phyloP scores from a whole-genome alignment of 2,329 filamentous ascomycete genomes.

The Alternaria gaisen region DNA sequence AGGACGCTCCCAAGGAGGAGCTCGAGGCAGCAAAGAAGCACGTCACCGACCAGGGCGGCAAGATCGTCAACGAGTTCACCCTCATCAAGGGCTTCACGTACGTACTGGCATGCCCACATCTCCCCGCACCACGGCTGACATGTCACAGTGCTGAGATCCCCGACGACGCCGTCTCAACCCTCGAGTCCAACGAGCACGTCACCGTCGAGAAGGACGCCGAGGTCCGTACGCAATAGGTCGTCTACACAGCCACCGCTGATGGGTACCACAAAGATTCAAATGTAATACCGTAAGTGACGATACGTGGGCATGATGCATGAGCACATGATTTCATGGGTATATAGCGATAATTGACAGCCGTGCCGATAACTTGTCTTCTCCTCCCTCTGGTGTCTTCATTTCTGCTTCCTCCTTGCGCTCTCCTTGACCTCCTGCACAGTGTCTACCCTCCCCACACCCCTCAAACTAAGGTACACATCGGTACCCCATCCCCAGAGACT shows the following conservation, averaged over 20 bases:
- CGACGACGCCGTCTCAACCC: constrained; percentile 69
- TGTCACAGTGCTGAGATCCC: constrained; percentile 73
- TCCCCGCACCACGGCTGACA: constrained; percentile 13
- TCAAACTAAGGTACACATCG: constrained; percentile 70
- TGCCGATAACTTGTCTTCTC: neutral
- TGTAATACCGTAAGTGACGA: neutral
- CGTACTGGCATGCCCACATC: constrained; percentile 47
- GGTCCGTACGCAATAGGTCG: constrained; percentile 73
- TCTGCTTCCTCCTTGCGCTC: constrained; percentile 8
- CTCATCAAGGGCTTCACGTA: constrained; percentile 95
- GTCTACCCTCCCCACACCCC: constrained; percentile 64
- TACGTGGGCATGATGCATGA: constrained; percentile 5
- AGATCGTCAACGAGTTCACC: constrained; percentile 83
- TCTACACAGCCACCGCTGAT: constrained; percentile 11
- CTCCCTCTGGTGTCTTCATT: neutral
- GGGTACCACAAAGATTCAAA: constrained; percentile 14
- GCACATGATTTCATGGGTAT: constrained; percentile 10
- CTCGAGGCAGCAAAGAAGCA: constrained; percentile 81
- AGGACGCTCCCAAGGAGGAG: constrained; percentile 70
- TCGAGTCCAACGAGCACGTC: constrained; percentile 75
- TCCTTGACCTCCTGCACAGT: constrained; percentile 13
- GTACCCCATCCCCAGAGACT: constrained; percentile 93
- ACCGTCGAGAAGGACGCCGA: constrained; percentile 79
- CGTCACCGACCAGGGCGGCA: constrained; percentile 78
- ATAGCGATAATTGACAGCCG: constrained; percentile 11